Base-by-base conservation (phyloP, 2,329 filamentous ascomycete species). In the Fusarium poae region DNA sequence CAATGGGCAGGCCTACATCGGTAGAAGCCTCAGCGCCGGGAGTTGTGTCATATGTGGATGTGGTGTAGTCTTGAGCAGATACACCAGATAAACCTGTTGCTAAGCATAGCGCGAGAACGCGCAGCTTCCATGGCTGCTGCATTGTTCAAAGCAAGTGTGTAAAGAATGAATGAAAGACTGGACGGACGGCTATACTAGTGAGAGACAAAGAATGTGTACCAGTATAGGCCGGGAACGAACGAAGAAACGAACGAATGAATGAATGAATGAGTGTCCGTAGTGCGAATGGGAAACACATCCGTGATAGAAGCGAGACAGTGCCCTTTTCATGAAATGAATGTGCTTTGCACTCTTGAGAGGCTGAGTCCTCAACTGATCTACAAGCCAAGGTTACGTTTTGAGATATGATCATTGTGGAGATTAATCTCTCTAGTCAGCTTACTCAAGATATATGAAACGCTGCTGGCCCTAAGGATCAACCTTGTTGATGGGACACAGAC, bases 81-180 rank as follows among this genome's bases (percentile, higher is more conserved):
- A 48, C 49, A 0, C 42, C 59, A 3, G 42, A 48, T 25, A 62
- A 5, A 0, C 34, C 23, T 1, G 59, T 39, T 12, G 35, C 35
- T 20, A 62, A 27, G 15, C 57, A 62, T 21, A 62, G 59, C 57
- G 59, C 57, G 13, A 62, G 29, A 37, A 43, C 48, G 30, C 59
- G 48, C 42, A 62, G 30, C 40, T 62, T 62, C 59, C 59, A 62
- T 1, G 48, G 30, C 10, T 44, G 59, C 0, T 25, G 57, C 59
- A 62, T 62, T 13, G 18, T 62, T 8, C 13, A 53, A 20, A 30
- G 21, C 2, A 30, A 61, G 23, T 10, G 25, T 50, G 6, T 0
- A 8, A 50, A 48, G 23, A 50, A 25, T 25, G 27, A 62, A 44
- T 11, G 32, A 54, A 16, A 29, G 25, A 30, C 12, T 43, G 39